phyloP scores from a whole-genome alignment of 192 early-diverging fungal genomes.

The Hyaloraphidium curvatum region DNA sequence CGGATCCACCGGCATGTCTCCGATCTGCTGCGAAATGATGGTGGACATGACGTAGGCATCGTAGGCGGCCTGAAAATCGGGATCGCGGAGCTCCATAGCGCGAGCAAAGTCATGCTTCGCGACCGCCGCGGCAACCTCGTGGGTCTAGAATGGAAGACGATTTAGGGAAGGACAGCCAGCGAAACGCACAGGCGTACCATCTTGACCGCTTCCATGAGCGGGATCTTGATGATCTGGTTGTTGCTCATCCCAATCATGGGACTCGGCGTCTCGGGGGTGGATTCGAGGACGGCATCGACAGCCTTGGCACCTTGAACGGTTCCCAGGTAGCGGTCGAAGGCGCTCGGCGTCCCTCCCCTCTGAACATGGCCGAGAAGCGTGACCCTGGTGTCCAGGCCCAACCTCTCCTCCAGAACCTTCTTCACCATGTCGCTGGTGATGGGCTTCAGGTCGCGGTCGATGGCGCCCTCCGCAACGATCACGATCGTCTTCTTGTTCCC shows the following conservation, averaged over 20 bases:
- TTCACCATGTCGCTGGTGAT: constrained; percentile 73
- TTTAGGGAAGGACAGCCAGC: background rate
- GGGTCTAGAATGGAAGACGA: constrained; percentile 31
- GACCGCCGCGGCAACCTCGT: constrained; percentile 71
- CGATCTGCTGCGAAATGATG: constrained; percentile 6
- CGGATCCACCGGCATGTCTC: constrained; percentile 28
- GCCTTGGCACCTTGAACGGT: constrained; percentile 90
- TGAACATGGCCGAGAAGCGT: constrained; percentile 91
- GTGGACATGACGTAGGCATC: constrained; percentile 26
- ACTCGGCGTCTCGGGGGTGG: constrained; percentile 66
- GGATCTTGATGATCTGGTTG: constrained; percentile 67
- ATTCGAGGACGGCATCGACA: constrained; percentile 72
- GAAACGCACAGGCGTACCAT: constrained; percentile 24
- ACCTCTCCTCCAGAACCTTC: constrained; percentile 53
- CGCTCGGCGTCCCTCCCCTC: constrained; percentile 75
- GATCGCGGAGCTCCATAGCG: constrained; percentile 80
- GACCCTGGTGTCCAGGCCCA: constrained; percentile 81
- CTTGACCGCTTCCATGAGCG: constrained; percentile 84
- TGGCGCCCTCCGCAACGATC: constrained; percentile 89
- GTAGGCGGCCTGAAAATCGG: constrained; percentile 44
- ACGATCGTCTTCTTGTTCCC: constrained; percentile 88
- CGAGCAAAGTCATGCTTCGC: constrained; percentile 56
- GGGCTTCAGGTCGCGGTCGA: constrained; percentile 69
- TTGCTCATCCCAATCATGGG: constrained; percentile 83
- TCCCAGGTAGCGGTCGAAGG: constrained; percentile 76